Percentiles rank a stretch among this genome's conserved stretches.
phyloP scores from a whole-genome alignment of 768 basidiomycete species.

The Panellus pusillus region DNA sequence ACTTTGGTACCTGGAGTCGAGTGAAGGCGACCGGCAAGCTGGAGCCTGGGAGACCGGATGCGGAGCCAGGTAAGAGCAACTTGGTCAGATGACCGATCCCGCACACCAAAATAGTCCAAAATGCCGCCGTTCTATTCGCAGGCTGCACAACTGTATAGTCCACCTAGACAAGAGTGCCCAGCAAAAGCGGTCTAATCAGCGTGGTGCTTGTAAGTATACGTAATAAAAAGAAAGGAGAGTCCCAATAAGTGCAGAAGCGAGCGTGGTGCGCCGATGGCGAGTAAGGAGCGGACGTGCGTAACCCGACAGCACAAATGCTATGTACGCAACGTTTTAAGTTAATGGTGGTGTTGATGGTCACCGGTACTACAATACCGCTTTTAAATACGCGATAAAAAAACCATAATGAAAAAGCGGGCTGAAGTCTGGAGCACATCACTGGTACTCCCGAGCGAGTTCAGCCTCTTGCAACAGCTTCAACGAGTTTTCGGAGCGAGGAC shows the following conservation, averaged over 20 bases:
- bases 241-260: too few species aligned
- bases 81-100: too few species aligned
- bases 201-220: neutral
- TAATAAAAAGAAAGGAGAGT: neutral
- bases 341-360: neutral
- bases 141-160: too few species aligned
- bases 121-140: too few species aligned
- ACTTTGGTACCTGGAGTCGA: too few species aligned
- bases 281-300: slow-evolving; percentile 15
- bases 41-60: too few species aligned
- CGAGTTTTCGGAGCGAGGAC: slow-evolving; percentile 48
- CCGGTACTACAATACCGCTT: slow-evolving; percentile 16
- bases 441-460: slow-evolving; percentile 23
- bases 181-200: neutral
- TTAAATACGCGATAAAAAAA: slow-evolving; percentile 21
- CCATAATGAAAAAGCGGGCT: neutral
- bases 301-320: slow-evolving; percentile 1
- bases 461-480: slow-evolving; percentile 40
- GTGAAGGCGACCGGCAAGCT: too few species aligned
- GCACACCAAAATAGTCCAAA: too few species aligned
- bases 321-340: neutral
- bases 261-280: neutral
- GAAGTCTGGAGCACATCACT: neutral
- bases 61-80: too few species aligned
- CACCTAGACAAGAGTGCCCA: too few species aligned